phyloP scores from a whole-genome alignment of 495 filamentous ascomycete genomes.

The Lasiosphaeria ovina region DNA sequence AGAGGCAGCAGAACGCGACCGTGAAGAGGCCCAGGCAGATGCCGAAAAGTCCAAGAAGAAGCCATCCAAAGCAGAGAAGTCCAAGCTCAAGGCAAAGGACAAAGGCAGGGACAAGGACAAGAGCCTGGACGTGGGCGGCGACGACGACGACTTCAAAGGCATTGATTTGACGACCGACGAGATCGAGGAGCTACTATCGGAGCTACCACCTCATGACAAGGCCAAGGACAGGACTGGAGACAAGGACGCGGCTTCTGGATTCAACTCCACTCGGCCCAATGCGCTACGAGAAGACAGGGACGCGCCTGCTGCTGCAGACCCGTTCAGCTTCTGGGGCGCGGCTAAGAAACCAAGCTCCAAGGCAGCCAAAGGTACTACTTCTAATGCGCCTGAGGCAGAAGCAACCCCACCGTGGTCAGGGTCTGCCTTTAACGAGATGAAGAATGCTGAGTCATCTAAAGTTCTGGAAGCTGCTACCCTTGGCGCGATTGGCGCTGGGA shows the following conservation, averaged over 20 bases:
- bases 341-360: slow-evolving; percentile 35
- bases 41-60: slow-evolving; percentile 36
- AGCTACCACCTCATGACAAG: slow-evolving; percentile 14
- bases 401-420: slow-evolving; percentile 17
- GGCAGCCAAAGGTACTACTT: slow-evolving; percentile 6
- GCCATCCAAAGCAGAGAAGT: slow-evolving; percentile 21
- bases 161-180: slow-evolving; percentile 43
- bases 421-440: slow-evolving; percentile 26
- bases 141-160: slow-evolving; percentile 34
- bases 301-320: slow-evolving; percentile 23
- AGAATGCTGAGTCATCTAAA: slow-evolving; percentile 41
- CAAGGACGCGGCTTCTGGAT: background rate
- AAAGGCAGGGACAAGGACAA: slow-evolving; percentile 17
- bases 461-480: slow-evolving; percentile 35
- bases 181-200: slow-evolving; percentile 31
- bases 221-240: slow-evolving; percentile 18
- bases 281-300: background rate
- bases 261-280: background rate
- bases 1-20: slow-evolving; percentile 27
- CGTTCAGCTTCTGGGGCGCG: slow-evolving; percentile 50
- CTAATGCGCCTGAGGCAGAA: slow-evolving; percentile 12
- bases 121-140: slow-evolving; percentile 19
- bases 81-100: slow-evolving; percentile 19
- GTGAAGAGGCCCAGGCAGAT: slow-evolving; percentile 31
- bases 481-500: slow-evolving; percentile 19